Conservation (phyloP, 2,329 filamentous ascomycete species). For the Fusarium pseudoanthophilum region DNA sequence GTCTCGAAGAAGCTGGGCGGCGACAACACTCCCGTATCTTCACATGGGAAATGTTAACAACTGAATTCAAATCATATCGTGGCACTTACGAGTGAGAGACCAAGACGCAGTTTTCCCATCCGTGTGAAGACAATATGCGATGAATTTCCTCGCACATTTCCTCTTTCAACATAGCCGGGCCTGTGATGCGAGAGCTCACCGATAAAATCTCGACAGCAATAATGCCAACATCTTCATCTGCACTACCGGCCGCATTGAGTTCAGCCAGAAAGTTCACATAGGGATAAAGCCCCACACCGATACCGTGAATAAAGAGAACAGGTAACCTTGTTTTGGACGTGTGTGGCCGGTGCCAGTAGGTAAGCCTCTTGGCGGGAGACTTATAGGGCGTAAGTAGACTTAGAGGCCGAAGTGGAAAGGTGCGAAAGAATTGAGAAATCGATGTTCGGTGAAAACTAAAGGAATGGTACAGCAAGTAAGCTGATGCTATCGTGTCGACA, state of each 20-base stretch:
- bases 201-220: conserved; percentile 69
- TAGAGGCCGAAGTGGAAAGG: conserved; percentile 66
- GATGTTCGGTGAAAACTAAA: conserved; percentile 61
- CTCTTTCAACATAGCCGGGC: conserved; percentile 57
- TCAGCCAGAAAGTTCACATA: conserved; percentile 66
- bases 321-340: conserved; percentile 66
- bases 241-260: conserved; percentile 54
- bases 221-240: conserved; percentile 64
- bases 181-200: conserved; percentile 67
- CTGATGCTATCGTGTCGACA: conserved; percentile 54
- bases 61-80: rapidly evolving
- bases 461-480: conserved; percentile 53
- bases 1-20: conserved; percentile 64
- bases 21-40: conserved; percentile 65
- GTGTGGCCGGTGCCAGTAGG: conserved; percentile 71
- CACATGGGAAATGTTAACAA: neutral
- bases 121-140: conserved; percentile 62
- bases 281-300: conserved; percentile 63
- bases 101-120: conserved; percentile 63
- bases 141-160: conserved; percentile 64
- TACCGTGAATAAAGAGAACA: conserved; percentile 71
- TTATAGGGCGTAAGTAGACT: conserved; percentile 56
- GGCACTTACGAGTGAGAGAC: conserved; percentile 57
- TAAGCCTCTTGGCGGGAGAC: conserved; percentile 60
- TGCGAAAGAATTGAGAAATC: conserved; percentile 48